These are phyloP conservation scores for Candida gigantensis DNA, from an alignment of 1,139 yeast genomes.

Conservation along the genomic window DNA sequence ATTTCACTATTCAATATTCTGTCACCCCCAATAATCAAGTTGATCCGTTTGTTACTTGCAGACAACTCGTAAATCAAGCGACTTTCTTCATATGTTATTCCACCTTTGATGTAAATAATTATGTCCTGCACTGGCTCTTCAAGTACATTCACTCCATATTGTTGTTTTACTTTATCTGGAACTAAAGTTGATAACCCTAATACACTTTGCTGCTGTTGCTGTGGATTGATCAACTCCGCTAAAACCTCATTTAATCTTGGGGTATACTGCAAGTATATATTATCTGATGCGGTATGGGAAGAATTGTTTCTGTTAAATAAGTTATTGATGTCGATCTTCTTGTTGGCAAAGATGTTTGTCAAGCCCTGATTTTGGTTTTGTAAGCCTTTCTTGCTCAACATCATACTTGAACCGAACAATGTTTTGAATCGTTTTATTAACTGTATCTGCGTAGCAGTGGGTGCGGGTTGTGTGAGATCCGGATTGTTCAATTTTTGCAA, in stretches of 20 bases:
- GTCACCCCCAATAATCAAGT: conserved; percentile 75
- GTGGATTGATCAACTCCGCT: conserved; percentile 22
- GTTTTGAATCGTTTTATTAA: conserved; percentile 34
- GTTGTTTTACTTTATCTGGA: conserved; percentile 39
- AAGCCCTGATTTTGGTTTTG: conserved; percentile 21
- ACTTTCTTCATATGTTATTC: conserved; percentile 90
- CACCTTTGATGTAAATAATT: conserved; percentile 82
- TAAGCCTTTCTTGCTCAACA: conserved; percentile 6
- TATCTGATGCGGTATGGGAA: conserved; percentile 36
- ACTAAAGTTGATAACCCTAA: conserved; percentile 37
- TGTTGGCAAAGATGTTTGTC: conserved; percentile 29
- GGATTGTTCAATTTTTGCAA: conserved; percentile 32
- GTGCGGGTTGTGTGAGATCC: conserved; percentile 27
- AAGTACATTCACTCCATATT: conserved; percentile 25
- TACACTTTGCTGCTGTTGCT: conserved; percentile 7
- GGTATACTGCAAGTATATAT: conserved; percentile 64
- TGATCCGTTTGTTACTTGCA: conserved; percentile 48
- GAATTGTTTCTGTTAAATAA: conserved; percentile 26
- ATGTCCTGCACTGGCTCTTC: conserved; percentile 62
- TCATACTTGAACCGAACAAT: conserved; percentile 19
- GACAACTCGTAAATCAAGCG: conserved; percentile 76
- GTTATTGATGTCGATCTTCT: conserved; percentile 26
- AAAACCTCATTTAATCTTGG: conserved; percentile 65
- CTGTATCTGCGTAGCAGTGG: conserved; percentile 35
- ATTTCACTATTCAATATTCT: conserved; percentile 54